These are phyloP conservation scores for Rhamnella rubrinervis DNA, from an alignment of 331 rosid species.

Conservation along the genomic window DNA sequence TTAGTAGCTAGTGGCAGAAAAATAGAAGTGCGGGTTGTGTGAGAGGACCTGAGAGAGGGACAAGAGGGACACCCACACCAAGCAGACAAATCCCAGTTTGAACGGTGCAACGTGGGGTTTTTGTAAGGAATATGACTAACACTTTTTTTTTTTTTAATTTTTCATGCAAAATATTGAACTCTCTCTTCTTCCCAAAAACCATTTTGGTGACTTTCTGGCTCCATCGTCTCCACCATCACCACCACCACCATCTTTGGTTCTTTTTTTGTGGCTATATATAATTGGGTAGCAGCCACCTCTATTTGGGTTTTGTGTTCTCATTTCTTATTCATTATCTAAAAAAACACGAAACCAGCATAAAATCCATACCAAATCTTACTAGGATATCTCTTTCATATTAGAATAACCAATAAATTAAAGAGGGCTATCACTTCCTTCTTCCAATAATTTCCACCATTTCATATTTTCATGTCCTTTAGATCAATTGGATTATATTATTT, in stretches of 20 bases:
- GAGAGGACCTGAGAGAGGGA: constrained; percentile 22
- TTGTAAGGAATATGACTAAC: constrained; percentile 27
- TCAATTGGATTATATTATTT: too few relatives aligned
- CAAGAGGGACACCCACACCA: constrained; percentile 31
- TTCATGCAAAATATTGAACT: constrained; percentile 13
- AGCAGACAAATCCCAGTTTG: constrained; percentile 49
- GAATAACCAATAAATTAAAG: too few relatives aligned
- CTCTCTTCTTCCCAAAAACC: constrained; percentile 12
- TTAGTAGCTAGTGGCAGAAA: neutral
- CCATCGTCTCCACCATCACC: constrained; percentile 38
- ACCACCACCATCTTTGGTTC: neutral
- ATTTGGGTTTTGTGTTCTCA: neutral
- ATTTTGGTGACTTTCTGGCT: constrained; percentile 38
- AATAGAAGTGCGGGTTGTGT: constrained; percentile 11
- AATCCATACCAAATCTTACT: too few relatives aligned
- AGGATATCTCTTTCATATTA: too few relatives aligned
- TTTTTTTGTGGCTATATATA: neutral
- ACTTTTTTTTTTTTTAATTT: constrained; percentile 7
- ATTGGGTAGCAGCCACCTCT: constrained; percentile 12
- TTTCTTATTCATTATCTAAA: neutral
- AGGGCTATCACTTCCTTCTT: too few relatives aligned
- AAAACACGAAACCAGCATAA: too few relatives aligned
- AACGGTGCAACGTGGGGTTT: constrained; percentile 39
- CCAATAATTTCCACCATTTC: too few relatives aligned
- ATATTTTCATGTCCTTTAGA: too few relatives aligned